Evolutionary conservation across 345 rosid species (phyloP).

Genomic region (Brassica juncea): DNA sequence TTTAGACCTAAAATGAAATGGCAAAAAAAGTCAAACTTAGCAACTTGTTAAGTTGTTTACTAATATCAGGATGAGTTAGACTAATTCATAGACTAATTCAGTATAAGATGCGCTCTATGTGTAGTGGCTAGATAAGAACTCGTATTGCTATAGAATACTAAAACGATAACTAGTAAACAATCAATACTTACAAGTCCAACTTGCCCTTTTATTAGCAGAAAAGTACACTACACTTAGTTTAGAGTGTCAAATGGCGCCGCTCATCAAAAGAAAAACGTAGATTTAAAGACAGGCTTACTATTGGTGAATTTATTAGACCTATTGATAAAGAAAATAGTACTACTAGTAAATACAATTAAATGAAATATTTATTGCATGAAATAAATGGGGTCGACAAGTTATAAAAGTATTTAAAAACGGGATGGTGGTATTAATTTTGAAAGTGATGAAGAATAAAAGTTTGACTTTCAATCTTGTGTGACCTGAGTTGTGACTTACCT

Average conservation of each 20-base stretch:
- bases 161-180: neutral
- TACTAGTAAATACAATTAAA: conserved; percentile 12
- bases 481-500: conserved; percentile 24
- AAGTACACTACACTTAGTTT: conserved; percentile 16
- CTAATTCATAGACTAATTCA: neutral
- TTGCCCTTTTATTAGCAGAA: neutral
- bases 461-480: conserved; percentile 48
- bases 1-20: neutral
- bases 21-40: neutral
- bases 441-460: conserved; percentile 46
- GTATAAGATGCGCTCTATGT: neutral
- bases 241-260: conserved; percentile 30
- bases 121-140: neutral
- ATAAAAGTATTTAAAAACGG: neutral
- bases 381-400: conserved; percentile 35
- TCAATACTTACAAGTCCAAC: neutral
- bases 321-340: conserved; percentile 27
- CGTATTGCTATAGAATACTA: neutral
- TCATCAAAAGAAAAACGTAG: conserved; percentile 27
- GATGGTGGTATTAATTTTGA: conserved; percentile 20
- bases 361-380: conserved; percentile 32
- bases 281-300: conserved; percentile 24
- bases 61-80: neutral
- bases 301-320: conserved; percentile 35
- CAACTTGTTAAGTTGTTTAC: neutral